Percentiles rank a stretch among this genome's conserved stretches.
Conservation (phyloP, 805 yeast species). For the Blastobotrys attinorum region DNA sequence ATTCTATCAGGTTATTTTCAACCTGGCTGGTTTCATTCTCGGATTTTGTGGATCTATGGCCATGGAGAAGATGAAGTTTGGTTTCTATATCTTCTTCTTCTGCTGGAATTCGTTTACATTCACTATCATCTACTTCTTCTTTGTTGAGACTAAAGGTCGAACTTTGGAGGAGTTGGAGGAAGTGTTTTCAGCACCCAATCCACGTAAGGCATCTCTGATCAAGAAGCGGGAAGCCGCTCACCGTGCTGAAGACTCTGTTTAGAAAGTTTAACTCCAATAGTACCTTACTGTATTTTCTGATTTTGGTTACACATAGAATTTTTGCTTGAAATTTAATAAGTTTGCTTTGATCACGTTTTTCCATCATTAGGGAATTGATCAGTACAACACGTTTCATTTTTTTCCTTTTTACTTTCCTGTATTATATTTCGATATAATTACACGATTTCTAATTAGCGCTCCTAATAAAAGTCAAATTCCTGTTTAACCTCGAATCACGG, state of each 20-base stretch:
- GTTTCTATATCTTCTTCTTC: constrained; percentile 28
- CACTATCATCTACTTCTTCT: constrained; percentile 51
- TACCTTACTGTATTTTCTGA: neutral
- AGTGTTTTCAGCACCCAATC: constrained; percentile 29
- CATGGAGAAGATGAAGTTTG: constrained; percentile 27
- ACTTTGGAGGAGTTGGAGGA: constrained; percentile 74
- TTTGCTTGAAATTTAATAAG: too few species aligned
- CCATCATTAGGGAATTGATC: too few species aligned
- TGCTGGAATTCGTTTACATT: constrained; percentile 26
- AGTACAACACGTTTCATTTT: too few species aligned
- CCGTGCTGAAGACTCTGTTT: too few species aligned
- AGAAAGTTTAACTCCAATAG: too few species aligned
- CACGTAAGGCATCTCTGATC: constrained; percentile 9
- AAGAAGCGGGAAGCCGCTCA: too few species aligned
- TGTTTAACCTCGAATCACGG: constrained; percentile 17
- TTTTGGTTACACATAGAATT: neutral
- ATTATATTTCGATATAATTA: neutral
- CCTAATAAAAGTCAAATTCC: too few species aligned
- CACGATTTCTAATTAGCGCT: neutral
- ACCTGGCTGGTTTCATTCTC: constrained; percentile 27
- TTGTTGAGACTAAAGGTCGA: constrained; percentile 72
- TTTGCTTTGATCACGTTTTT: too few species aligned
- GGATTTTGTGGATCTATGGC: constrained; percentile 24
- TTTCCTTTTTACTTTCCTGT: neutral
- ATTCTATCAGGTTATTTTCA: constrained; percentile 22